phyloP scores from a whole-genome alignment of 768 basidiomycete genomes.

The Mycena vitilis region DNA sequence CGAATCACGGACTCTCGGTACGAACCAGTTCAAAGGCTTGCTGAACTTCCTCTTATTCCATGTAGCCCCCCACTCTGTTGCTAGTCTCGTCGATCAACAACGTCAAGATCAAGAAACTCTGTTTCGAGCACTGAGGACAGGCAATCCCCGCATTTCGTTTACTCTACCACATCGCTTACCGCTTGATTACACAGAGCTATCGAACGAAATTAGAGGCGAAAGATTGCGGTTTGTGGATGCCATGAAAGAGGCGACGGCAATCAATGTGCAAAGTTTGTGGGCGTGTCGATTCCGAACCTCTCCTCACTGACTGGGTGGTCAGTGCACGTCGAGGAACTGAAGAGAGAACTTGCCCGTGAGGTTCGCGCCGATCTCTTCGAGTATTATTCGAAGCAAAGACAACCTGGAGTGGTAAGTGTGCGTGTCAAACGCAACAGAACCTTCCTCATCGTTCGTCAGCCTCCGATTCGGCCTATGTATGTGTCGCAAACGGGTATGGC shows the following conservation, averaged over 20 bases:
- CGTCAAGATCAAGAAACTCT: slow-evolving; percentile 78
- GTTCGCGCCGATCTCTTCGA: slow-evolving; percentile 79
- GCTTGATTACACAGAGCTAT: slow-evolving; percentile 64
- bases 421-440: no score
- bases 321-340: slow-evolving; percentile 92
- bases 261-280: slow-evolving; percentile 80
- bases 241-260: slow-evolving; percentile 93
- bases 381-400: slow-evolving; percentile 76
- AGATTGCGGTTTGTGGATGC: slow-evolving; percentile 89
- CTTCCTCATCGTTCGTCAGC: slow-evolving; percentile 3
- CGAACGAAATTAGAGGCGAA: slow-evolving; percentile 88
- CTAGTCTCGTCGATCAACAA: slow-evolving; percentile 74
- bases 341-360: slow-evolving; percentile 80
- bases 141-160: slow-evolving; percentile 47
- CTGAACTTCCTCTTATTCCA: slow-evolving; percentile 29
- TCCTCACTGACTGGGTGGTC: slow-evolving; percentile 27
- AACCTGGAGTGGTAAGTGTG: slow-evolving; percentile 11
- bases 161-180: background rate
- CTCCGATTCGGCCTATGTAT: slow-evolving; percentile 1
- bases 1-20: slow-evolving; percentile 37
- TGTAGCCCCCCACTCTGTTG: slow-evolving; percentile 68
- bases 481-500: slow-evolving; percentile 4
- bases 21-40: slow-evolving; percentile 10
- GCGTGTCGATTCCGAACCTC: slow-evolving; percentile 9
- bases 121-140: slow-evolving; percentile 72